A percentile compares a stretch with the other conserved stretches of the same genome.
These are phyloP conservation scores for Talaromyces nanjingensis DNA, from an alignment of 495 filamentous ascomycete genomes.

Conservation along the genomic window DNA sequence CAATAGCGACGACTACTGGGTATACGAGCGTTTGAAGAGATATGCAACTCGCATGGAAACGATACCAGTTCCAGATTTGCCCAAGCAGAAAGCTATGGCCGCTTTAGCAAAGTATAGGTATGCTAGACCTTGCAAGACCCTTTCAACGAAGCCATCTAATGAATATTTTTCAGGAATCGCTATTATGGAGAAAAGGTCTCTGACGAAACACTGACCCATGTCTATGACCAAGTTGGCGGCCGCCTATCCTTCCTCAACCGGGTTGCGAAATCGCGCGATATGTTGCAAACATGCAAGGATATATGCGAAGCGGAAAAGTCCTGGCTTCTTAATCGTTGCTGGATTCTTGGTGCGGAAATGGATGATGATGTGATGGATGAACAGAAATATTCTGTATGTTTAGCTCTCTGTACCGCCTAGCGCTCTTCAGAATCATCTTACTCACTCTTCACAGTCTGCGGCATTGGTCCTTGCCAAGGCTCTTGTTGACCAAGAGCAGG, in stretches of 20 bases:
- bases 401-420: not conserved
- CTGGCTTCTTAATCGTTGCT: constrained; percentile 93
- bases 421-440: constrained; percentile 3
- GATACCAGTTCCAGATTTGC: constrained; percentile 71
- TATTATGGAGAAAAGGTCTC: constrained; percentile 56
- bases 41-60: constrained; percentile 90
- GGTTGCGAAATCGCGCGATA: constrained; percentile 73
- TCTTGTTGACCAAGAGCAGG: constrained; percentile 72
- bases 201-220: constrained; percentile 53
- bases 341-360: constrained; percentile 88
- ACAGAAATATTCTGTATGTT: constrained; percentile 75
- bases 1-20: constrained; percentile 96
- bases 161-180: constrained; percentile 39
- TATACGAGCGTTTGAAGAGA: constrained; percentile 88
- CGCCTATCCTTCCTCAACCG: constrained; percentile 78
- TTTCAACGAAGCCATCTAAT: not conserved
- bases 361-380: constrained; percentile 99
- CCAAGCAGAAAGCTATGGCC: constrained; percentile 63
- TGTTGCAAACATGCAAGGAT: constrained; percentile 66
- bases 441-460: constrained; percentile 50
- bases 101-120: constrained; percentile 61
- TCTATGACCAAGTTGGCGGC: constrained; percentile 82
- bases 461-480: constrained; percentile 91
- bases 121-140: not conserved
- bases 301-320: constrained; percentile 81